These are phyloP conservation scores for Xerocomus spinulosus DNA, from an alignment of 768 basidiomycete genomes.

Conservation along the genomic window DNA sequence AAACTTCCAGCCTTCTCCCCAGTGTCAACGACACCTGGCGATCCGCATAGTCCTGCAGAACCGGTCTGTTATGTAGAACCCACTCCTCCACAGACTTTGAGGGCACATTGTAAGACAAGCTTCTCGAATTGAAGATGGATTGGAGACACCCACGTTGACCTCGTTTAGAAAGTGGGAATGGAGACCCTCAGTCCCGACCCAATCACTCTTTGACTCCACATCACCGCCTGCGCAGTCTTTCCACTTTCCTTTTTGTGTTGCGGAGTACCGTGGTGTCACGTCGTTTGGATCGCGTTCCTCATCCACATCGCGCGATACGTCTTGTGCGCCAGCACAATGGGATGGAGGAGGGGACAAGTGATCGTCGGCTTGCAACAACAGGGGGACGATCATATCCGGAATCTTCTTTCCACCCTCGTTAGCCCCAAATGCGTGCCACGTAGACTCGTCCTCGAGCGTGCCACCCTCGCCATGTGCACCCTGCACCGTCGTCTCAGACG, in stretches of 20 bases:
- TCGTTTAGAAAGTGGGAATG: neutral
- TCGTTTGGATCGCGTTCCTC: neutral
- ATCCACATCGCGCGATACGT: neutral
- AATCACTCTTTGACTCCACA: neutral
- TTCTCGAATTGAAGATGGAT: neutral
- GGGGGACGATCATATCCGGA: conserved; percentile 15
- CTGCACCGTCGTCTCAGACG: conserved; percentile 1
- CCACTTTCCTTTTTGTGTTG: conserved; percentile 15
- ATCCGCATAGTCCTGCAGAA: conserved; percentile 26
- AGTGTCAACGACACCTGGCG: conserved; percentile 25
- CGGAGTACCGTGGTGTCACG: conserved; percentile 2
- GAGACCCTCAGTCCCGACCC: conserved; percentile 1
- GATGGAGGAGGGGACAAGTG: conserved; percentile 1
- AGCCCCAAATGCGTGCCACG: conserved; percentile 1
- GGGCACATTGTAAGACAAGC: neutral
- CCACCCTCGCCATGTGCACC: neutral
- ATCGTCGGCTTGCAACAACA: conserved; percentile 9
- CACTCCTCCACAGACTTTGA: conserved; percentile 19
- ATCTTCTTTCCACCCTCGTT: conserved; percentile 3
- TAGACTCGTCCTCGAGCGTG: conserved; percentile 8
- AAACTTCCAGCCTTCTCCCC: conserved; percentile 21
- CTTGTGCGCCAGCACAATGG: neutral
- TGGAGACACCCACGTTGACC: conserved; percentile 6
- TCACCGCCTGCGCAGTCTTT: neutral
- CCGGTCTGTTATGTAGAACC: conserved; percentile 19